Evolutionary conservation across 2,329 filamentous ascomycete genomes (phyloP).

Genomic region (Claviceps purpurea): DNA sequence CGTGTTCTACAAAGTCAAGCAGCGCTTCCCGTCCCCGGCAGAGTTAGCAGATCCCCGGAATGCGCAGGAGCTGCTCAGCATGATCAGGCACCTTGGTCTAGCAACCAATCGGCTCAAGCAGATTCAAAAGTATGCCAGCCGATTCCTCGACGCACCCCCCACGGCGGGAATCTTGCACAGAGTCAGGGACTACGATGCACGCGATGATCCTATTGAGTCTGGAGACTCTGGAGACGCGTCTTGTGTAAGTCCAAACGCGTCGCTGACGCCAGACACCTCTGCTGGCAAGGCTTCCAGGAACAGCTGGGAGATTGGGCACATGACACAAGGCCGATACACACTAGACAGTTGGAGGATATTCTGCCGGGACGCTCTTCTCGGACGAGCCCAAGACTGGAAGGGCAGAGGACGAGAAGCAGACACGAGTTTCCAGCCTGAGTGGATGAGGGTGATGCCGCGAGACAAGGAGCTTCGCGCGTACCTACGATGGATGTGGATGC

Average conservation of each 20-base stretch:
- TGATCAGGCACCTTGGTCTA: constrained; percentile 60
- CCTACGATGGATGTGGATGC: constrained; percentile 83
- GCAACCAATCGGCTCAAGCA: constrained; percentile 52
- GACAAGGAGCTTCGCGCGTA: constrained; percentile 88
- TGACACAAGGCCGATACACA: constrained; percentile 72
- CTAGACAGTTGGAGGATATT: constrained; percentile 91
- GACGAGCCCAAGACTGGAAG: constrained; percentile 51
- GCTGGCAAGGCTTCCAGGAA: constrained; percentile 14
- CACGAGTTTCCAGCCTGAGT: constrained; percentile 60
- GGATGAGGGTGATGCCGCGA: constrained; percentile 69
- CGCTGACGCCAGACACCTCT: background rate
- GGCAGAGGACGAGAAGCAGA: constrained; percentile 36
- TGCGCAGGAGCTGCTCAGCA: constrained; percentile 37
- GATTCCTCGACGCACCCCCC: constrained; percentile 55
- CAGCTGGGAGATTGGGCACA: constrained; percentile 73
- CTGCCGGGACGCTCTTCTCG: constrained; percentile 65
- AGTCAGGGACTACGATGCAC: constrained; percentile 33
- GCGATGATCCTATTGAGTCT: constrained; percentile 17
- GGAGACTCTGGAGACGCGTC: background rate
- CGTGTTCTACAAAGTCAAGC: constrained; percentile 55
- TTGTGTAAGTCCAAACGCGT: background rate
- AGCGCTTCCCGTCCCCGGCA: constrained; percentile 51
- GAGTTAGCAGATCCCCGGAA: constrained; percentile 42
- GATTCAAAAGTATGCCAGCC: constrained; percentile 56
- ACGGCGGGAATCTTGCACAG: constrained; percentile 38